A percentile compares a stretch with the other conserved stretches of the same genome.
phyloP scores from a whole-genome alignment of 1,139 yeast species.

The Entelexis paramagnoliae region DNA sequence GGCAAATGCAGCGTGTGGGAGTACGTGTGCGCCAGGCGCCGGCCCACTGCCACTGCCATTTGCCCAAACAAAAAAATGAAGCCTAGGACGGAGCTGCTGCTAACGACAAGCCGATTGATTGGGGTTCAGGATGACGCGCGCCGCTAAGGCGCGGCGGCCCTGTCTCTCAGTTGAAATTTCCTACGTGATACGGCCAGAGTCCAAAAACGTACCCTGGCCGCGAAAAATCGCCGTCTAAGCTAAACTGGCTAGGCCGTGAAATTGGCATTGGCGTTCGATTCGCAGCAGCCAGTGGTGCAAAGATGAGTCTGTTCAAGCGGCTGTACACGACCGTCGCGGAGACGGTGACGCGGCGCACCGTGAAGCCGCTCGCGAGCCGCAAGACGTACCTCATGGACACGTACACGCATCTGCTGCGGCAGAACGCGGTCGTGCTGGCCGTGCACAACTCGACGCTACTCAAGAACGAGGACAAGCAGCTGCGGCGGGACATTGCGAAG shows the following conservation, averaged over 20 bases:
- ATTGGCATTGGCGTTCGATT: too few species aligned
- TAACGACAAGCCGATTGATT: too few species aligned
- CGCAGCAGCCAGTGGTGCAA: background rate
- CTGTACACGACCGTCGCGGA: conserved; percentile 1
- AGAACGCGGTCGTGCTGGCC: conserved; percentile 58
- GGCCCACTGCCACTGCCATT: conserved; percentile 5
- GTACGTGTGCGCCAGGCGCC: conserved; percentile 25
- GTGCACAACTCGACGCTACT: conserved; percentile 75
- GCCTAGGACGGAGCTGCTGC: too few species aligned
- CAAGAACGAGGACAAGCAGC: conserved; percentile 53
- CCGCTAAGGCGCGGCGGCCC: too few species aligned
- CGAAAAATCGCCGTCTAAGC: background rate
- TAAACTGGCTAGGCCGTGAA: background rate
- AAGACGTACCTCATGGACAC: conserved; percentile 76
- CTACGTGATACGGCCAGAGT: background rate
- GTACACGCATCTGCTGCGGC: conserved; percentile 61
- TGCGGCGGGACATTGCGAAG: conserved; percentile 52
- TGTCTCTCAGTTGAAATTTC: too few species aligned
- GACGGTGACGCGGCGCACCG: conserved; percentile 14
- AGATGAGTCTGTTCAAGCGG: conserved; percentile 6
- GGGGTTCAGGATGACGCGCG: too few species aligned
- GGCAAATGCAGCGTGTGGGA: conserved; percentile 47
- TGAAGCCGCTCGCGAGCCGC: conserved; percentile 31
- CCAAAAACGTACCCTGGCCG: background rate
- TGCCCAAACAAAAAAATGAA: too few species aligned